Conservation (phyloP, 2,329 filamentous ascomycete genomes). For the Paecilomyces formosus region DNA sequence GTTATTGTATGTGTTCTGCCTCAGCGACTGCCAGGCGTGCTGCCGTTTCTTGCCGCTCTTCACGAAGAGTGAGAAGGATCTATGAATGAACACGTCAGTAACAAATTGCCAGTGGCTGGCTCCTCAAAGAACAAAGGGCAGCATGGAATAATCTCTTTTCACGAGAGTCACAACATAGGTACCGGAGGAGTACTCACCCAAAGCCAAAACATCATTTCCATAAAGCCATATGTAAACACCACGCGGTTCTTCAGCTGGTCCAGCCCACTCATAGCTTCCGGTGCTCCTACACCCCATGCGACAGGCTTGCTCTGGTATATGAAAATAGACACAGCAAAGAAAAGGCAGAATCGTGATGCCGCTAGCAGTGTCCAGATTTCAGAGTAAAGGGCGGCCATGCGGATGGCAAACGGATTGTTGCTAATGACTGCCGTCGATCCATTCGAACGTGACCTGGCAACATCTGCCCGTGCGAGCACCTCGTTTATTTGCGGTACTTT, state of each 20-base stretch:
- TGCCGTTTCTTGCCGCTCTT: constrained; percentile 27
- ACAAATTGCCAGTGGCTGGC: neutral
- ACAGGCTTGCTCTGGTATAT: constrained; percentile 28
- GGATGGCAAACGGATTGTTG: constrained; percentile 16
- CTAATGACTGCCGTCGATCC: constrained; percentile 10
- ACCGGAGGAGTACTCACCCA: constrained; percentile 50
- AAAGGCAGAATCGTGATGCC: constrained; percentile 26
- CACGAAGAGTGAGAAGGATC: constrained; percentile 27
- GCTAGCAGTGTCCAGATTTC: constrained; percentile 32
- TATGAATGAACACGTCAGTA: constrained; percentile 9
- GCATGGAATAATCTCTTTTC: neutral
- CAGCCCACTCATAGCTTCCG: constrained; percentile 32
- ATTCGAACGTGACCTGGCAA: constrained; percentile 43
- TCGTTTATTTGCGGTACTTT: constrained; percentile 58
- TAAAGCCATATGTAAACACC: constrained; percentile 75
- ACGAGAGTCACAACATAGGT: neutral
- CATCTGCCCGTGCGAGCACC: constrained; percentile 57
- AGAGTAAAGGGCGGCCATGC: constrained; percentile 25
- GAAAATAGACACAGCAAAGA: constrained; percentile 28
- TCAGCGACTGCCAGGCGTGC: constrained; percentile 14
- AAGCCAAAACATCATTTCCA: constrained; percentile 81
- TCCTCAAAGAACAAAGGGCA: neutral
- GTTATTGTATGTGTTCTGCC: constrained; percentile 4
- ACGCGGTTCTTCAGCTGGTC: constrained; percentile 75
- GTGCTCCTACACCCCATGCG: constrained; percentile 14